Percentiles rank a stretch among this genome's conserved stretches.
These are phyloP conservation scores for Moelleriella libera DNA, from an alignment of 2,329 filamentous ascomycete genomes.

Conservation along the genomic window DNA sequence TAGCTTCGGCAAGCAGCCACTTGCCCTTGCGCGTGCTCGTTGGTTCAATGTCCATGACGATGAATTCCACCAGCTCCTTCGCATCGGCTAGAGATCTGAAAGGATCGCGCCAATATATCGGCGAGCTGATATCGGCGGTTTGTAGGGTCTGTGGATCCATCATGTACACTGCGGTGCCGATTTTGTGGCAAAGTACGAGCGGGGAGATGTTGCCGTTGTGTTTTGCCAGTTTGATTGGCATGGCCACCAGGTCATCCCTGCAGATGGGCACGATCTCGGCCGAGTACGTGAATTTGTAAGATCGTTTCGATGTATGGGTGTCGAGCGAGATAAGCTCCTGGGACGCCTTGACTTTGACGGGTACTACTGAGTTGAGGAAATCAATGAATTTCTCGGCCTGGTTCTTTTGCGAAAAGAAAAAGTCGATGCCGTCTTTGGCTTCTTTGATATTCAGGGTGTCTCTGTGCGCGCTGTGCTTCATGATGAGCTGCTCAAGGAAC, in stretches of 20 bases:
- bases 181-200: conserved; percentile 69
- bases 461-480: conserved; percentile 82
- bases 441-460: conserved; percentile 99
- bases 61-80: conserved; percentile 76
- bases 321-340: conserved; percentile 88
- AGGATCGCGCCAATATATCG: conserved; percentile 81
- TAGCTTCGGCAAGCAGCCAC: conserved; percentile 74
- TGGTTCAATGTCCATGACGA: conserved; percentile 87
- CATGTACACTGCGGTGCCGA: conserved; percentile 82
- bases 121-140: conserved; percentile 68
- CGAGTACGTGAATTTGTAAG: conserved; percentile 90
- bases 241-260: conserved; percentile 90
- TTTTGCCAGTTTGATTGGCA: conserved; percentile 82
- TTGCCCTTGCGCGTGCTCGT: conserved; percentile 63
- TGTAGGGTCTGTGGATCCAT: conserved; percentile 86
- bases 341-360: conserved; percentile 61
- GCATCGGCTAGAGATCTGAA: conserved; percentile 76
- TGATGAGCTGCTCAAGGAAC: conserved; percentile 79
- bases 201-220: conserved; percentile 79
- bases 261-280: conserved; percentile 86
- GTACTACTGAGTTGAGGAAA: conserved; percentile 71
- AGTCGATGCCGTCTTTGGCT: conserved; percentile 88
- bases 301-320: conserved; percentile 76
- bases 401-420: conserved; percentile 82
- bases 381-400: conserved; percentile 88